A percentile compares a stretch with the other conserved stretches of the same genome.
These are phyloP conservation scores for Aspergillus steynii DNA, from an alignment of 495 filamentous ascomycete genomes.

Conservation along the genomic window DNA sequence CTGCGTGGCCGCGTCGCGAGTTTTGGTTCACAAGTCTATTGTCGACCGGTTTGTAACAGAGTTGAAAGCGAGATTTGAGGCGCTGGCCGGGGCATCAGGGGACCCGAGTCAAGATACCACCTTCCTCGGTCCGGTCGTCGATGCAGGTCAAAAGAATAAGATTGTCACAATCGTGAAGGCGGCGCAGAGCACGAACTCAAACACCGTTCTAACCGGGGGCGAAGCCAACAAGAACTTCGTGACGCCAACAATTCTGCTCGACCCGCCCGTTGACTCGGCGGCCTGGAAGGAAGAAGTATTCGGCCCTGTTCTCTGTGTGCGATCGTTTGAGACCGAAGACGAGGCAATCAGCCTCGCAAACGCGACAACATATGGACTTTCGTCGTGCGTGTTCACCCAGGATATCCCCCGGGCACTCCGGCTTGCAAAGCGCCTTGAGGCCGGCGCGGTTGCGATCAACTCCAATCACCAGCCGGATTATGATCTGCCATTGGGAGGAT, in stretches of 20 bases:
- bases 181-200: not conserved
- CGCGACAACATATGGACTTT: not conserved
- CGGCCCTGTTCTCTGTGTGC: conserved; percentile 4
- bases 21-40: not conserved
- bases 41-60: not conserved
- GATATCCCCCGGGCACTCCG: conserved; percentile 3
- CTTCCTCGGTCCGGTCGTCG: conserved; percentile 1
- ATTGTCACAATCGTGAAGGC: not conserved
- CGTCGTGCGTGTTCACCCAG: not conserved
- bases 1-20: conserved; percentile 1
- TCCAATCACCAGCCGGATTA: conserved; percentile 6
- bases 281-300: conserved; percentile 5
- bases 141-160: conserved; percentile 1
- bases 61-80: conserved; percentile 2
- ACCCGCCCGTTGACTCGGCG: not conserved
- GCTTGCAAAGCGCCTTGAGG: not conserved
- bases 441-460: conserved; percentile 1
- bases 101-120: not conserved
- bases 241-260: conserved; percentile 2
- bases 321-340: not conserved
- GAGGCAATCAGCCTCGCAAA: conserved; percentile 2
- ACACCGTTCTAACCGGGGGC: not conserved
- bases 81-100: conserved; percentile 1
- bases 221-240: conserved; percentile 3
- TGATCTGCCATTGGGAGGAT: not conserved